phyloP scores from a whole-genome alignment of 2,329 filamentous ascomycete species.

The Penicillium sumatraense region DNA sequence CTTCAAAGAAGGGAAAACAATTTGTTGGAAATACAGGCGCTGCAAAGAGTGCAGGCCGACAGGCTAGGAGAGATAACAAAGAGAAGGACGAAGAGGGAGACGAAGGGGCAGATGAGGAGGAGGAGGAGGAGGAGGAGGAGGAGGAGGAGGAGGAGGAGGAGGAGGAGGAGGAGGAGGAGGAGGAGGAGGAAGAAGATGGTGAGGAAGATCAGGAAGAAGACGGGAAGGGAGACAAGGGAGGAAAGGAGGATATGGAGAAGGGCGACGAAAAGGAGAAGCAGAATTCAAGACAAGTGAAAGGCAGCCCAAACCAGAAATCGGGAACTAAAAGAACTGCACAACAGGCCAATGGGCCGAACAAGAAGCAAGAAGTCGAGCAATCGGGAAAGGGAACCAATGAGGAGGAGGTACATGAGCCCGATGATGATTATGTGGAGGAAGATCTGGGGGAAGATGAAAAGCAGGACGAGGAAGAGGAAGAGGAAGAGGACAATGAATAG shows the following conservation, averaged over 20 bases:
- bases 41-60: conserved; percentile 46
- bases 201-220: not conserved
- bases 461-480: not conserved
- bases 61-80: conserved; percentile 36
- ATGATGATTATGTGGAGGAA: not conserved
- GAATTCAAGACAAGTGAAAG: not conserved
- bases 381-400: not conserved
- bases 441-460: not conserved
- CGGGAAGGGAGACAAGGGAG: not conserved
- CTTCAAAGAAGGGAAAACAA: conserved; percentile 48
- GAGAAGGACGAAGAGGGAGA: conserved; percentile 27
- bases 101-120: conserved; percentile 8
- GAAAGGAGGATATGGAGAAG: not conserved
- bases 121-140: not conserved
- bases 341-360: conserved; percentile 10
- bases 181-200: not conserved
- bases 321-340: conserved; percentile 10
- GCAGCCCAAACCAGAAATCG: not conserved
- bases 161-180: not conserved
- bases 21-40: conserved; percentile 49
- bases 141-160: not conserved
- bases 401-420: not conserved
- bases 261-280: not conserved
- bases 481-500: not conserved
- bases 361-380: conserved; percentile 3